phyloP scores from a whole-genome alignment of 306 rosid species.

The Ammopiptanthus mongolicus region DNA sequence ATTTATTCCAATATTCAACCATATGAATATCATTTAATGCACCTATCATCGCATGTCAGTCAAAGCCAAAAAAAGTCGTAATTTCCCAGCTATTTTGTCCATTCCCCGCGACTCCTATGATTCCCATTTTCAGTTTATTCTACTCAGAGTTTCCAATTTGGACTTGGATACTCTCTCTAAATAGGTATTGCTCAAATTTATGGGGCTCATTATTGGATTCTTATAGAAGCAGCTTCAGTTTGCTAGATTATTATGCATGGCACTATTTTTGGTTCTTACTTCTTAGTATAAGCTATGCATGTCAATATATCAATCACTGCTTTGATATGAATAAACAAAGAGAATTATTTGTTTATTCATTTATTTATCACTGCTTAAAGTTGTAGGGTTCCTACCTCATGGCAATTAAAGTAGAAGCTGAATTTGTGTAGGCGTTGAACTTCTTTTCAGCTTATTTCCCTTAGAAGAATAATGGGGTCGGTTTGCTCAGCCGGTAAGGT shows the following conservation, averaged over 20 bases:
- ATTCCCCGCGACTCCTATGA: not conserved
- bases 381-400: not conserved
- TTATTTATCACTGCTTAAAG: not conserved
- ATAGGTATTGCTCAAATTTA: not conserved
- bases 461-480: conserved; percentile 54
- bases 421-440: conserved; percentile 21
- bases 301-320: not conserved
- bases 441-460: not conserved
- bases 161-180: conserved; percentile 1
- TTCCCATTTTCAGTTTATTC: not conserved
- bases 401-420: not conserved
- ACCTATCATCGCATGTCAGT: conserved; percentile 13
- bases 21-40: not conserved
- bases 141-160: not conserved
- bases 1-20: conserved; percentile 11
- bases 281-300: not conserved
- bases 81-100: not conserved
- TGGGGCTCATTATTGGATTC: not conserved
- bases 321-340: not conserved
- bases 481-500: conserved; percentile 48
- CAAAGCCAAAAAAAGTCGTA: conserved; percentile 16
- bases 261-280: not conserved
- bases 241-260: not conserved
- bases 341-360: not conserved
- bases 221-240: not conserved